phyloP scores from a whole-genome alignment of 495 filamentous ascomycete genomes.

The Aspergillus sparsus region DNA sequence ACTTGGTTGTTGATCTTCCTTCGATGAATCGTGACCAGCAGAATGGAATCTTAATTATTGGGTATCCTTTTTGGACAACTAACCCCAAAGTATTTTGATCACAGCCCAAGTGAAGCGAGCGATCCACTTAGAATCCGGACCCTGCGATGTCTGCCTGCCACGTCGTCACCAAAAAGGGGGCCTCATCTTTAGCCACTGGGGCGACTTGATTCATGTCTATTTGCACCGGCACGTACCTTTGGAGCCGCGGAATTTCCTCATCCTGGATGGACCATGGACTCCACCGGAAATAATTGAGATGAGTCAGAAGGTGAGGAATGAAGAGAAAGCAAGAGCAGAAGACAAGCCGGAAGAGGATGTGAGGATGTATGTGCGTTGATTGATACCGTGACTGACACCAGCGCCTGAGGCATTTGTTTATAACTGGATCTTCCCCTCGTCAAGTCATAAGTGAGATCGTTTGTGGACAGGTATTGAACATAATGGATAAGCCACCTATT shows the following conservation, averaged over 20 bases:
- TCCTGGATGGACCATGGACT: constrained; percentile 9
- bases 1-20: constrained; percentile 1
- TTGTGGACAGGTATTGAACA: too few relatives aligned
- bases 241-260: constrained; percentile 2
- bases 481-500: too few relatives aligned
- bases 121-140: constrained; percentile 21
- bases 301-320: constrained; percentile 12
- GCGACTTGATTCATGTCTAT: constrained; percentile 15
- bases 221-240: constrained; percentile 2
- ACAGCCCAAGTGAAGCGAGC: constrained; percentile 21
- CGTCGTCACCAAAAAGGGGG: constrained; percentile 21
- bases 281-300: constrained; percentile 1
- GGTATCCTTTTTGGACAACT: constrained; percentile 6
- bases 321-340: neutral
- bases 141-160: constrained; percentile 29
- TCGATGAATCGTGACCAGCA: constrained; percentile 3
- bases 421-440: neutral
- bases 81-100: constrained; percentile 5
- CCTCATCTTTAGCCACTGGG: constrained; percentile 22
- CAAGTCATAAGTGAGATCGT: too few relatives aligned
- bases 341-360: constrained; percentile 1
- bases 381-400: constrained; percentile 1
- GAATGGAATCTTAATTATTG: neutral
- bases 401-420: constrained; percentile 8
- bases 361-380: neutral